A percentile compares a stretch with the other conserved stretches of the same genome.
Evolutionary conservation across 306 rosid genomes (phyloP).

Genomic region (Sicyos baderoa): DNA sequence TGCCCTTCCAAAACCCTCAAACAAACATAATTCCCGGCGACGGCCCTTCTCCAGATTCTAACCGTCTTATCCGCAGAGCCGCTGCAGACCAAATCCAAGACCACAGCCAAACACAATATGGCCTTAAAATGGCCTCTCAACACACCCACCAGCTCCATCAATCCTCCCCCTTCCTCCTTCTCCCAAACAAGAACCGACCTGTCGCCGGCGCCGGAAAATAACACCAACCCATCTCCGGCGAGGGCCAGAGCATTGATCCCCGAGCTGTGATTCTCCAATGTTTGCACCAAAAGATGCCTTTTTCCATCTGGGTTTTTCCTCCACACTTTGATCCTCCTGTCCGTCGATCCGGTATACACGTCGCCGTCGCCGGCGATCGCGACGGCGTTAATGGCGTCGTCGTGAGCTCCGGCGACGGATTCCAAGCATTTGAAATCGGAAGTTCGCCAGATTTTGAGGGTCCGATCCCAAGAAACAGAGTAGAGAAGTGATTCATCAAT

Average conservation of each 20-base stretch:
- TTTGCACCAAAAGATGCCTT: slow-evolving; percentile 38
- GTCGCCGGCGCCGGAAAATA: slow-evolving; percentile 86
- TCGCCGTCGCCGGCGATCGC: slow-evolving; percentile 49
- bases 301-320: slow-evolving; percentile 36
- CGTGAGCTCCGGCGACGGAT: slow-evolving; percentile 61
- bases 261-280: slow-evolving; percentile 62
- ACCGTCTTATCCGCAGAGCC: slow-evolving; percentile 80
- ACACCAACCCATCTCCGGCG: slow-evolving; percentile 40
- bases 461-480: slow-evolving; percentile 89
- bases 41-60: slow-evolving; percentile 61
- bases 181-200: slow-evolving; percentile 70
- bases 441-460: slow-evolving; percentile 73
- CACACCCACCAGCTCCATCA: slow-evolving; percentile 49
- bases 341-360: slow-evolving; percentile 81
- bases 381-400: slow-evolving; percentile 78
- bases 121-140: slow-evolving; percentile 67
- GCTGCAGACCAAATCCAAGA: slow-evolving; percentile 53
- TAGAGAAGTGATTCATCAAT: slow-evolving; percentile 50
- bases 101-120: slow-evolving; percentile 62
- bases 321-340: slow-evolving; percentile 76
- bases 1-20: slow-evolving; percentile 75
- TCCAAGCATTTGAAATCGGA: slow-evolving; percentile 71
- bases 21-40: slow-evolving; percentile 40
- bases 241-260: slow-evolving; percentile 80
- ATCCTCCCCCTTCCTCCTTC: slow-evolving; percentile 27